phyloP scores from a whole-genome alignment of 1,284 basidiomycete species.

The Nidula niveotomentosa region DNA sequence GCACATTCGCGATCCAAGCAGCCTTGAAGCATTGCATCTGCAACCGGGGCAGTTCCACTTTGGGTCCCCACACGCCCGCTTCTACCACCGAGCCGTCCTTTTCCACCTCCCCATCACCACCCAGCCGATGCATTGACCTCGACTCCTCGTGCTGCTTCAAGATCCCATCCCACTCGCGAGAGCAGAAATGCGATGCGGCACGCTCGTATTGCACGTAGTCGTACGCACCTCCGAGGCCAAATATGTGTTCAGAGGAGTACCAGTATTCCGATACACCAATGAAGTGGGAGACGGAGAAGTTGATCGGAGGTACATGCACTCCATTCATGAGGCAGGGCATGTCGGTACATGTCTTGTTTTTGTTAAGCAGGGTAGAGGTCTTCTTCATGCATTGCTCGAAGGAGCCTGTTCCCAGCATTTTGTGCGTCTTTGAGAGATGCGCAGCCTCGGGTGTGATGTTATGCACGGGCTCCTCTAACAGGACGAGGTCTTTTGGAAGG shows the following conservation, averaged over 20 bases:
- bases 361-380: constrained; percentile 84
- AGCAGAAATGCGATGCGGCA: constrained; percentile 87
- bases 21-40: constrained; percentile 99
- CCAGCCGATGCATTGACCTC: constrained; percentile 42
- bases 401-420: constrained; percentile 86
- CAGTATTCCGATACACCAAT: constrained; percentile 99
- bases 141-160: constrained; percentile 65
- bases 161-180: constrained; percentile 78
- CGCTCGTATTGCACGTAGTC: constrained; percentile 96
- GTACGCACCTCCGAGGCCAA: constrained; percentile 92
- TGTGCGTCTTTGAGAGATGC: constrained; percentile 52
- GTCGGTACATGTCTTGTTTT: constrained; percentile 80
- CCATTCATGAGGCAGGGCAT: constrained; percentile 96
- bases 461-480: constrained; percentile 53
- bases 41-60: constrained; percentile 81
- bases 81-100: constrained; percentile 59
- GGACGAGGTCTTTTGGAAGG: constrained; percentile 74
- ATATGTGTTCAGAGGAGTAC: constrained; percentile 98
- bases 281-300: constrained; percentile 90
- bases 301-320: constrained; percentile 90
- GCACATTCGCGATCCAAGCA: constrained; percentile 95
- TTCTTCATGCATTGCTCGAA: constrained; percentile 82
- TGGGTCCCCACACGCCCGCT: constrained; percentile 67
- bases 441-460: constrained; percentile 33
- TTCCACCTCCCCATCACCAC: constrained; percentile 62